Base-by-base conservation (phyloP, 2,329 filamentous ascomycete species). In the Camillea tinctor region DNA sequence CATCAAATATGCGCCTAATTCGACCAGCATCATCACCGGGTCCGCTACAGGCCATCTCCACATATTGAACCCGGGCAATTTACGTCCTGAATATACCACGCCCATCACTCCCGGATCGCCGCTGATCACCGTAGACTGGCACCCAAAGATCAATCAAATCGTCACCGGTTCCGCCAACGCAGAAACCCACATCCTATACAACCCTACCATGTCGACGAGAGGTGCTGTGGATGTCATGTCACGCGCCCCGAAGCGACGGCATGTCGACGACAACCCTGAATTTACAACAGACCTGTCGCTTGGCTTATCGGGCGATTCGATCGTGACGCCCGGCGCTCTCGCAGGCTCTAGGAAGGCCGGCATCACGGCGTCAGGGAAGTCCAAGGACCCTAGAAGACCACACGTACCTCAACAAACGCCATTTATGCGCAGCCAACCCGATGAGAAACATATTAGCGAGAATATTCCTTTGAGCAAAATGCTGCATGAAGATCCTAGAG, bases 121-220 rank as follows among this genome's bases (percentile, higher is more conserved):
- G 1, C 79, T 99, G 8, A 91, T 98, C 63, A 88, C 88, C 1
- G 92, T 96, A 23, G 81, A 91, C 63, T 99, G 95, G 95, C 94
- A 99, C 71, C 84, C 90, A 20, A 96, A 93, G 75, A 87, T 99
- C 71, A 98, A 99, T 73, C 95, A 99, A 72, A 97, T 99, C 70
- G 77, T 98, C 64, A 96, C 94, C 8, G 94, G 93, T 60, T 97
- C 94, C 52, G 92, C 92, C 56, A 97, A 97, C 71, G 88, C 89
- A 59, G 91, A 96, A 75, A 93, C 91, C 0, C 94, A 93, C 70
- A 84, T 98, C 50, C 88, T 99, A 53, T 99, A 95, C 79, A 94
- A 91, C 71, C 95, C 95, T 1, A 85, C 81, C n/a, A 88, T 87
- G 67, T 99, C 95, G 21, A 84, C 74, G 13, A 88, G 87, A 62